These are phyloP conservation scores for Pycnococcus provasolii DNA, from an alignment of 139 green algal genomes.

Conservation along the genomic window DNA sequence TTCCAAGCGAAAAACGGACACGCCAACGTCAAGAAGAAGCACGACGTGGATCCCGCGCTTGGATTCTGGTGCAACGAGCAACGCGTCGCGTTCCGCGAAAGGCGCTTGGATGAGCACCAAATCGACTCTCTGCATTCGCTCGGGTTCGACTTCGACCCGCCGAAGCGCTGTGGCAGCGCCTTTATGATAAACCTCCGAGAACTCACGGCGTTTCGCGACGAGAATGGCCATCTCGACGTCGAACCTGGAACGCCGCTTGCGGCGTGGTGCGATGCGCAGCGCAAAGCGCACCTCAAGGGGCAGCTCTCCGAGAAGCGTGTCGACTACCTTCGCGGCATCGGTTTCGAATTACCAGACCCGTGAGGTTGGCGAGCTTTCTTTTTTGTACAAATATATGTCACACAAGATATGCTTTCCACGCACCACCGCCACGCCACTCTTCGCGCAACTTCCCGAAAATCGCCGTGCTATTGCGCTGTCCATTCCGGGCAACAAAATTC, in stretches of 20 bases:
- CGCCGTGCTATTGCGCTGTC: no score
- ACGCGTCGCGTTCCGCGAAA: slow-evolving; percentile 6
- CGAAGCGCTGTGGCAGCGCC: slow-evolving; percentile 3
- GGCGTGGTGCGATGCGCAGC: slow-evolving; percentile 7
- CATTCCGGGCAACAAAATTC: no score
- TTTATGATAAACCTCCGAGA: slow-evolving; percentile 11
- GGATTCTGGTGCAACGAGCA: slow-evolving; percentile 14
- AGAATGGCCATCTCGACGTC: not conserved
- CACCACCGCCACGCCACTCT: no score
- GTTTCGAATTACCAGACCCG: not conserved
- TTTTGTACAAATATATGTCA: no score
- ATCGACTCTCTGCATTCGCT: not conserved
- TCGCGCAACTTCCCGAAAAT: no score
- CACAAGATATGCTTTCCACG: no score
- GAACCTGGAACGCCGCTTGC: not conserved
- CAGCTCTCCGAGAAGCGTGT: slow-evolving; percentile 8
- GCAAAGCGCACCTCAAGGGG: slow-evolving; percentile 2
- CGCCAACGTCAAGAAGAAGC: slow-evolving; percentile 16
- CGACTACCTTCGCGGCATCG: slow-evolving; percentile 6
- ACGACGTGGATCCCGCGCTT: slow-evolving; percentile 4
- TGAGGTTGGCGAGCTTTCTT: no score
- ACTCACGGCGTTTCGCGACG: slow-evolving; percentile 2
- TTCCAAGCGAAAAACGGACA: not conserved
- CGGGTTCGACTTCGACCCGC: not conserved
- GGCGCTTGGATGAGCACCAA: not conserved